Conservation (phyloP, 192 early-diverging fungal genomes). For the Jimgerdemannia lactiflua region DNA sequence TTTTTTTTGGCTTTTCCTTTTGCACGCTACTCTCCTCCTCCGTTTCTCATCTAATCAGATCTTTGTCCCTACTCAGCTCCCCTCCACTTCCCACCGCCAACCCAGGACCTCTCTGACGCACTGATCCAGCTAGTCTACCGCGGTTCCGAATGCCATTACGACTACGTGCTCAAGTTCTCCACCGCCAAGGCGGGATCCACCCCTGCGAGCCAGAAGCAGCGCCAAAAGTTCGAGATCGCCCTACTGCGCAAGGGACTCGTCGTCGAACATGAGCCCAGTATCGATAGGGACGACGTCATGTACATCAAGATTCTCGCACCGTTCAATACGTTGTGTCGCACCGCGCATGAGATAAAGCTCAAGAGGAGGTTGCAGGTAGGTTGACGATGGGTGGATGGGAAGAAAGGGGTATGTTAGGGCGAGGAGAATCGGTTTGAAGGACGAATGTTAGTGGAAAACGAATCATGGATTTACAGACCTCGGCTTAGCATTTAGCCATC, state of each 20-base stretch:
- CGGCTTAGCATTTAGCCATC: too few species aligned
- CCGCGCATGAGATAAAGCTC: constrained; percentile 18
- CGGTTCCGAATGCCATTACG: not conserved
- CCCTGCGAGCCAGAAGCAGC: constrained; percentile 4
- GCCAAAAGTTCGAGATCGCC: constrained; percentile 33
- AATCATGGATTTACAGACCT: too few species aligned
- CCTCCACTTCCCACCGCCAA: not conserved
- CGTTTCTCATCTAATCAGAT: not conserved
- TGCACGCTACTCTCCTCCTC: not conserved
- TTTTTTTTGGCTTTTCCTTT: constrained; percentile 1
- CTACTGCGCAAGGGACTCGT: constrained; percentile 30
- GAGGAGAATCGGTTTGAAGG: too few species aligned
- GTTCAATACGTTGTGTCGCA: constrained; percentile 36
- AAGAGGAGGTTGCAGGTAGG: not conserved
- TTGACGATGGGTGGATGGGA: not conserved
- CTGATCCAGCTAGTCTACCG: not conserved
- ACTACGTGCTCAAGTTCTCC: constrained; percentile 17
- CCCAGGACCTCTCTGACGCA: not conserved
- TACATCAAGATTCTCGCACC: constrained; percentile 39
- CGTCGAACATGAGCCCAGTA: constrained; percentile 33
- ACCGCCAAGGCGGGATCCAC: not conserved
- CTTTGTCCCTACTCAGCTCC: not conserved
- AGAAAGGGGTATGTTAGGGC: too few species aligned
- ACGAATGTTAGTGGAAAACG: too few species aligned
- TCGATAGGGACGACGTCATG: constrained; percentile 28